Conservation (phyloP, 148 eudicot species). For the Silene latifolia region DNA sequence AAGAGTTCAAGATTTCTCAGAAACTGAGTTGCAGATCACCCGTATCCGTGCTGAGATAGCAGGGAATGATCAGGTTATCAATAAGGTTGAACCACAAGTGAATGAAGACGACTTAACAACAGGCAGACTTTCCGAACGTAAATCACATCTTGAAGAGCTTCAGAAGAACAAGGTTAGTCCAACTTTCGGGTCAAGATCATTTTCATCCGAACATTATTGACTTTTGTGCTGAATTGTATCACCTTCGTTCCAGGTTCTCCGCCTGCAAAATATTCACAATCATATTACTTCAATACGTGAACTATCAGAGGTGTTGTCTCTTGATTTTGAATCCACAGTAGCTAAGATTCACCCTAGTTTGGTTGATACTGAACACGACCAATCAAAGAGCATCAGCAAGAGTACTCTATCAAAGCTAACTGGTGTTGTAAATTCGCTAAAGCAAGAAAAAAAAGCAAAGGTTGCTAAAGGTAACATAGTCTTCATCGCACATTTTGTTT, state of each 20-base stretch:
- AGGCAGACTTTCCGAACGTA: slow-evolving; percentile 65
- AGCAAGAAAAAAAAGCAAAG: slow-evolving; percentile 62
- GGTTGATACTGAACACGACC: no score
- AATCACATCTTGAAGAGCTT: slow-evolving; percentile 71
- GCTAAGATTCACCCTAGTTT: no score
- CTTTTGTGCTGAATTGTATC: neutral
- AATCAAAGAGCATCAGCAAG: no score
- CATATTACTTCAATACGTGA: slow-evolving; percentile 50
- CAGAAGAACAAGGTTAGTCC: no score
- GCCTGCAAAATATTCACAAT: slow-evolving; percentile 62
- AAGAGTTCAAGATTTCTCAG: no score
- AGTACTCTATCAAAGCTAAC: slow-evolving; percentile 59
- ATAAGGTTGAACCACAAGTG: slow-evolving; percentile 43
- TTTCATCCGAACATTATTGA: neutral
- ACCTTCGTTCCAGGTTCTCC: slow-evolving; percentile 47
- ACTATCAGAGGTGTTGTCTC: slow-evolving; percentile 61
- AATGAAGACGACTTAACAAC: slow-evolving; percentile 62
- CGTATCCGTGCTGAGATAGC: slow-evolving; percentile 70
- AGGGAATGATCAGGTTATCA: slow-evolving; percentile 46
- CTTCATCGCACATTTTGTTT: neutral
- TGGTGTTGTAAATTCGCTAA: slow-evolving; percentile 50
- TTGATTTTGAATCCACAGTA: slow-evolving; percentile 56
- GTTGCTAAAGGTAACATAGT: slow-evolving; percentile 48
- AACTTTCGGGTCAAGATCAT: no score
- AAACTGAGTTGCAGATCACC: no score